phyloP scores from a whole-genome alignment of 352 stramenopile species.

The Globisporangium carolinianum region DNA sequence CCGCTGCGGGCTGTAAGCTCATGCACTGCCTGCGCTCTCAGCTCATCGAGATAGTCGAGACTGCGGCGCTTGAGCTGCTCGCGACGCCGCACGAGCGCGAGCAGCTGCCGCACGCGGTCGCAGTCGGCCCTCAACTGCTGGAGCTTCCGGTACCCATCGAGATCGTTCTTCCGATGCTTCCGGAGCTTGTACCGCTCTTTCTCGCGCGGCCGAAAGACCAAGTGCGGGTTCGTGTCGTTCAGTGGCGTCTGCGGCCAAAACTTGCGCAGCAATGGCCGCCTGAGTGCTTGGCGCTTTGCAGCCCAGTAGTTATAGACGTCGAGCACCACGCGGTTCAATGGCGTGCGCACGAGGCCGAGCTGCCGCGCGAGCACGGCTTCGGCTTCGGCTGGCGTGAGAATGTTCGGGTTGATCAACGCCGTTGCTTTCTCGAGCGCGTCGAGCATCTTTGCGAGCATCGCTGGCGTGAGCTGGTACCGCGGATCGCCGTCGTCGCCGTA shows the following conservation, averaged over 20 bases:
- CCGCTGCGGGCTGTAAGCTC: slow-evolving; percentile 41
- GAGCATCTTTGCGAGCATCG: slow-evolving; percentile 75
- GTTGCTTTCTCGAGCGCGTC: slow-evolving; percentile 83
- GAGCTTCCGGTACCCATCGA: slow-evolving; percentile 93
- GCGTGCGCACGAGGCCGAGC: slow-evolving; percentile 56
- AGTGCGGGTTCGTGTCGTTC: slow-evolving; percentile 97
- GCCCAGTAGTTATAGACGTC: slow-evolving; percentile 96
- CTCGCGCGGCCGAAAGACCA: slow-evolving; percentile 96
- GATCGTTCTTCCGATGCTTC: slow-evolving; percentile 95
- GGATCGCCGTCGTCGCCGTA: slow-evolving; percentile 79
- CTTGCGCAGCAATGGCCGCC: slow-evolving; percentile 90
- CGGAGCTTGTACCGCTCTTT: slow-evolving; percentile 97
- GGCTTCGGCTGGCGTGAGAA: slow-evolving; percentile 64
- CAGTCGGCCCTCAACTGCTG: slow-evolving; percentile 92
- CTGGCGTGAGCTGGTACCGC: slow-evolving; percentile 64
- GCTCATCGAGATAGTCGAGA: slow-evolving; percentile 79
- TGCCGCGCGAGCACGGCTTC: slow-evolving; percentile 71
- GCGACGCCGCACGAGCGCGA: slow-evolving; percentile 80
- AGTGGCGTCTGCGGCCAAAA: slow-evolving; percentile 95
- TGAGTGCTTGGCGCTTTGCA: slow-evolving; percentile 87
- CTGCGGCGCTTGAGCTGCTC: slow-evolving; percentile 81
- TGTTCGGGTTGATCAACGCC: slow-evolving; percentile 68
- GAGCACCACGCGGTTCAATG: slow-evolving; percentile 59
- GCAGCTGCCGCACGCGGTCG: slow-evolving; percentile 77
- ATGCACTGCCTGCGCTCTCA: slow-evolving; percentile 54